A percentile compares a stretch with the other conserved stretches of the same genome.
Conservation (phyloP, 148 eudicot species). For the Amaranthus cruentus region DNA sequence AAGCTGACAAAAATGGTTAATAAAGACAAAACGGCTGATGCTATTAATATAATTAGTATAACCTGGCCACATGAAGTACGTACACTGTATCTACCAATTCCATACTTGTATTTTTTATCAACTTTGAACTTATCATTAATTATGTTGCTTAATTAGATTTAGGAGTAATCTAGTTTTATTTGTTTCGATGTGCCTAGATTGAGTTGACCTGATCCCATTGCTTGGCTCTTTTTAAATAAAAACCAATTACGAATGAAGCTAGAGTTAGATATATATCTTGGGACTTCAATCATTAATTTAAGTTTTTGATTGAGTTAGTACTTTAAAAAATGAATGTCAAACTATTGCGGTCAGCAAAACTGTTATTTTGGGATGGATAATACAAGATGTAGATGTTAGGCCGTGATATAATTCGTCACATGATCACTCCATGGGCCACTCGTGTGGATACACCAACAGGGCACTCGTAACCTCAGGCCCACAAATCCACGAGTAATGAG, state of each 20-base stretch:
- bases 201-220: conserved; percentile 15
- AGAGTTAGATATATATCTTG: neutral
- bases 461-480: no score
- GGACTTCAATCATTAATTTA: no score
- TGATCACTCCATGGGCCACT: no score
- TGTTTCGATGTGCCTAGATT: conserved; percentile 28
- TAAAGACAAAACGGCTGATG: conserved; percentile 19
- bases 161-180: neutral
- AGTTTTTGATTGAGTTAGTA: no score
- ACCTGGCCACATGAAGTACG: conserved; percentile 10
- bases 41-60: conserved; percentile 3
- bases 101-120: neutral
- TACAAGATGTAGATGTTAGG: no score
- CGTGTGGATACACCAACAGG: no score
- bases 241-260: neutral
- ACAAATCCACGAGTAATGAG: no score
- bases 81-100: conserved; percentile 23
- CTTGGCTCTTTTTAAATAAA: neutral
- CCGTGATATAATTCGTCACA: no score
- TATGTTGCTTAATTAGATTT: neutral
- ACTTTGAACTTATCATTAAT: neutral
- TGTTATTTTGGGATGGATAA: no score
- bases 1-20: conserved; percentile 23
- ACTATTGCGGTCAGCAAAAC: no score
- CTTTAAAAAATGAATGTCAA: no score